A percentile compares a stretch with the other conserved stretches of the same genome.
Evolutionary conservation across 306 rosid genomes (phyloP).

Genomic region (Casuarina equisetifolia): DNA sequence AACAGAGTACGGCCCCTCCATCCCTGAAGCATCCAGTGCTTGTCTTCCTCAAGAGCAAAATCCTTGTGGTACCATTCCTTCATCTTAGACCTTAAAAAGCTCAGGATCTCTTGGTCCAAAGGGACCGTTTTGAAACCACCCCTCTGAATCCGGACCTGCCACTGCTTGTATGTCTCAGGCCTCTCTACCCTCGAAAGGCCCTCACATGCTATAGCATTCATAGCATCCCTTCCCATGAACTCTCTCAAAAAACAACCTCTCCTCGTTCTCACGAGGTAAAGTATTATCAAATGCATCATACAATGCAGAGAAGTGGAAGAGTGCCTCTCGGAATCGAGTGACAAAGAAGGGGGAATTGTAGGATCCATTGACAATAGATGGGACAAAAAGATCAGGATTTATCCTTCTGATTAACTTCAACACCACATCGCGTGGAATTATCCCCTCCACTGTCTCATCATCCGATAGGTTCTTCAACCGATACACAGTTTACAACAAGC

Average conservation of each 20-base stretch:
- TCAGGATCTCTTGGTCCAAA: conserved; percentile 22
- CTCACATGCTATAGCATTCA: conserved; percentile 39
- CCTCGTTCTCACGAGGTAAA: conserved; percentile 17
- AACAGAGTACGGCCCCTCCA: conserved; percentile 32
- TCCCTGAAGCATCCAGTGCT: conserved; percentile 40
- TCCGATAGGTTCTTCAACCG: neutral
- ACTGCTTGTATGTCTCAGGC: conserved; percentile 39
- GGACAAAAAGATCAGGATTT: conserved; percentile 4
- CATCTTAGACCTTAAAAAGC: conserved; percentile 2
- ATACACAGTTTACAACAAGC: conserved; percentile 7
- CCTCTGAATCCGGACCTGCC: conserved; percentile 30
- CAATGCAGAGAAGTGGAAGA: conserved; percentile 21
- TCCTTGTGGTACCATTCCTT: conserved; percentile 26
- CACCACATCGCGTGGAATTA: neutral
- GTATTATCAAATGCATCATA: conserved; percentile 33
- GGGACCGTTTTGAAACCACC: conserved; percentile 40
- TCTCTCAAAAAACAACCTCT: conserved; percentile 30
- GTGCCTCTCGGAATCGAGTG: conserved; percentile 23
- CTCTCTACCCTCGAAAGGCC: conserved; percentile 39
- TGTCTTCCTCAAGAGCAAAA: conserved; percentile 29
- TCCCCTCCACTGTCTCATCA: conserved; percentile 5
- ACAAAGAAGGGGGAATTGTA: conserved; percentile 5
- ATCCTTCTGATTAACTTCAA: conserved; percentile 7
- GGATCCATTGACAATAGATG: neutral
- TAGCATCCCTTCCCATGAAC: conserved; percentile 21